Percentiles rank a stretch among this genome's conserved stretches.
Conservation (phyloP, 108 stramenopile genomes). For the Cylindrotheca fusiformis region DNA sequence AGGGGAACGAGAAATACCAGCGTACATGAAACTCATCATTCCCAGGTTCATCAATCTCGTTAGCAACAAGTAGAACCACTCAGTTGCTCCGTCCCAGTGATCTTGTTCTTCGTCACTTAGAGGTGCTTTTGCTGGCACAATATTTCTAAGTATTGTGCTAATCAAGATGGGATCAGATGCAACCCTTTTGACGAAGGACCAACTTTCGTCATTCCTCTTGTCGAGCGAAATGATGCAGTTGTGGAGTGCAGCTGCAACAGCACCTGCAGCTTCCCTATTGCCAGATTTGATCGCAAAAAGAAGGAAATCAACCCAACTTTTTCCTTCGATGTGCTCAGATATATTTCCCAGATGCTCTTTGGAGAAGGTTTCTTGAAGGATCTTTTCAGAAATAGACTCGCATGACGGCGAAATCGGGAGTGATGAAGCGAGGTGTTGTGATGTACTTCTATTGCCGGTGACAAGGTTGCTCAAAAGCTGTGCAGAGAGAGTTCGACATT, state of each 20-base stretch:
- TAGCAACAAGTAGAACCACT: conserved; percentile 73
- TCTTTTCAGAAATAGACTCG: conserved; percentile 26
- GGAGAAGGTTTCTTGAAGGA: conserved; percentile 17
- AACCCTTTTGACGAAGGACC: conserved; percentile 17
- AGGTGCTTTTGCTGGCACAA: conserved; percentile 43
- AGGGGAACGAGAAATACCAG: background rate
- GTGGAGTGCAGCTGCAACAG: conserved; percentile 64
- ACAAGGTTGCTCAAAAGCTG: conserved; percentile 68
- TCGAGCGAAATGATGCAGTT: conserved; percentile 40
- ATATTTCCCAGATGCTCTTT: too few species aligned
- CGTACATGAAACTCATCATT: conserved; percentile 43
- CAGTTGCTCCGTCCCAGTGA: conserved; percentile 67
- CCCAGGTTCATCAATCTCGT: conserved; percentile 52
- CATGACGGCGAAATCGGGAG: conserved; percentile 48
- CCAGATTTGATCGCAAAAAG: conserved; percentile 12
- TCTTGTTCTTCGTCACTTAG: conserved; percentile 20
- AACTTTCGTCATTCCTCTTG: background rate
- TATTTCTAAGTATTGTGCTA: conserved; percentile 54
- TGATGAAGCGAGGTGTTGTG: conserved; percentile 30
- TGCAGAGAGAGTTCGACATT: conserved; percentile 53
- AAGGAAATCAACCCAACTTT: conserved; percentile 54
- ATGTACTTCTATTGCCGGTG: conserved; percentile 53
- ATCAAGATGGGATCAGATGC: conserved; percentile 43
- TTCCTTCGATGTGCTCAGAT: too few species aligned
- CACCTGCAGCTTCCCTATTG: conserved; percentile 64